These are phyloP conservation scores for Phytopythium kandeliae DNA, from an alignment of 352 stramenopile species.

Conservation along the genomic window DNA sequence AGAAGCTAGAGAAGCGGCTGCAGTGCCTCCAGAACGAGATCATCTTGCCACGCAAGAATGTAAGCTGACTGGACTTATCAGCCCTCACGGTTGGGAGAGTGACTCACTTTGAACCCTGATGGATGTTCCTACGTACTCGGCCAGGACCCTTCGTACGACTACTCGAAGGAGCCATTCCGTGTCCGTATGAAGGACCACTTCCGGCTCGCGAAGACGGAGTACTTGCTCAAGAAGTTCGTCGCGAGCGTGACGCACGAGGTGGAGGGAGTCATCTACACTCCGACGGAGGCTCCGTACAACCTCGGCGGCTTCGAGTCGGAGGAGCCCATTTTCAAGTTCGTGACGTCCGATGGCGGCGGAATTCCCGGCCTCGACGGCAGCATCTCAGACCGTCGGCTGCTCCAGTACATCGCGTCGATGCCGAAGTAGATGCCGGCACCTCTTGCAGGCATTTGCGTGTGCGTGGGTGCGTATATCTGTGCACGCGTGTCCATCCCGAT, in stretches of 20 bases:
- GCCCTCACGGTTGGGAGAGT: no score
- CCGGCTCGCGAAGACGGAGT: conserved; percentile 80
- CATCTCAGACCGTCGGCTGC: conserved; percentile 68
- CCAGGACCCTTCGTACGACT: conserved; percentile 75
- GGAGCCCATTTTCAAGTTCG: conserved; percentile 87
- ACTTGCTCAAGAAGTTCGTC: conserved; percentile 83
- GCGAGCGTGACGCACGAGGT: conserved; percentile 83
- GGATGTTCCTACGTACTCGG: neutral
- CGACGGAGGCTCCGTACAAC: conserved; percentile 78
- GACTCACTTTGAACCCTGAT: no score
- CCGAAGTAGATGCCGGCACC: conserved; percentile 29
- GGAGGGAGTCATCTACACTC: conserved; percentile 84
- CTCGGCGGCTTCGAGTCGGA: conserved; percentile 81
- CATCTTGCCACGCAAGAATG: conserved; percentile 80
- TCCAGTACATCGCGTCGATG: conserved; percentile 78
- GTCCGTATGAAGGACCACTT: conserved; percentile 90
- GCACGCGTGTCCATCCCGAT: neutral
- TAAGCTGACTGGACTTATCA: no score
- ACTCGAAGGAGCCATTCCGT: conserved; percentile 75
- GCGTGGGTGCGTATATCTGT: conserved; percentile 2
- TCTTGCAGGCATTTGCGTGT: neutral
- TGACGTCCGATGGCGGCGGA: conserved; percentile 75
- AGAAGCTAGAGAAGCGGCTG: conserved; percentile 83
- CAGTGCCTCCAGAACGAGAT: conserved; percentile 88
- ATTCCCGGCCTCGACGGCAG: conserved; percentile 80